Conservation (phyloP, 495 filamentous ascomycete species). For the Trichoderma reesei region DNA sequence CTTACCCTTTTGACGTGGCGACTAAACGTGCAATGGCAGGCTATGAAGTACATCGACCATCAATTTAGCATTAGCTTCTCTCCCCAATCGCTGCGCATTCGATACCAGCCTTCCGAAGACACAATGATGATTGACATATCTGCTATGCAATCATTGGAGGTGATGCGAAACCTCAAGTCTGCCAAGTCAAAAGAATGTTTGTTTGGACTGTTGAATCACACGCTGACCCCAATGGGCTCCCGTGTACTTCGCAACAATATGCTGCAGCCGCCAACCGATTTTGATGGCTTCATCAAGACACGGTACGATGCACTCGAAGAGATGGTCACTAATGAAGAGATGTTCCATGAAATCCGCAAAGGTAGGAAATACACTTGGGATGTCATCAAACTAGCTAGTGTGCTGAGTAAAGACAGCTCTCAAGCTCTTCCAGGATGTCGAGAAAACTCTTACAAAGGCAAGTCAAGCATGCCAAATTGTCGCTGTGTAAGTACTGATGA, state of each 20-base stretch:
- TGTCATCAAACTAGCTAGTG: slow-evolving; percentile 6
- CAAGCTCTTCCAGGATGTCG: slow-evolving; percentile 63
- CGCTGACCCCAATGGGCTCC: slow-evolving; percentile 78
- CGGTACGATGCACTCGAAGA: slow-evolving; percentile 82
- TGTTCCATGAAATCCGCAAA: slow-evolving; percentile 70
- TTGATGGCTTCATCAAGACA: slow-evolving; percentile 44
- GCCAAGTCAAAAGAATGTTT: slow-evolving; percentile 66
- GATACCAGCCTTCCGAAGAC: slow-evolving; percentile 79
- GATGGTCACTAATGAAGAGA: slow-evolving; percentile 70
- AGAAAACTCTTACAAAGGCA: slow-evolving; percentile 55
- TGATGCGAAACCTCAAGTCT: slow-evolving; percentile 79
- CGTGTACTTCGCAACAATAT: slow-evolving; percentile 72
- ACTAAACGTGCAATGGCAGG: slow-evolving; percentile 36
- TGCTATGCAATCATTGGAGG: slow-evolving; percentile 74
- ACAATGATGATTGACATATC: slow-evolving; percentile 91
- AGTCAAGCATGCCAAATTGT: slow-evolving; percentile 15
- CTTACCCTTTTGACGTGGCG: neutral
- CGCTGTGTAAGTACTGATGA: slow-evolving; percentile 13
- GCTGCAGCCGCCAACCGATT: slow-evolving; percentile 78
- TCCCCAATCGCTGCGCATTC: slow-evolving; percentile 71
- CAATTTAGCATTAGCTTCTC: slow-evolving; percentile 52
- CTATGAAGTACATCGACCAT: slow-evolving; percentile 70
- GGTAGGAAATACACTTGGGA: slow-evolving; percentile 23
- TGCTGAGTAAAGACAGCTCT: slow-evolving; percentile 38
- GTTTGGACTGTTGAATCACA: slow-evolving; percentile 76